Evolutionary conservation across 176 grass and related monocot genomes (phyloP), one percentile per base, ranked within the genome.

Genomic region (Cocos nucifera): DNA sequence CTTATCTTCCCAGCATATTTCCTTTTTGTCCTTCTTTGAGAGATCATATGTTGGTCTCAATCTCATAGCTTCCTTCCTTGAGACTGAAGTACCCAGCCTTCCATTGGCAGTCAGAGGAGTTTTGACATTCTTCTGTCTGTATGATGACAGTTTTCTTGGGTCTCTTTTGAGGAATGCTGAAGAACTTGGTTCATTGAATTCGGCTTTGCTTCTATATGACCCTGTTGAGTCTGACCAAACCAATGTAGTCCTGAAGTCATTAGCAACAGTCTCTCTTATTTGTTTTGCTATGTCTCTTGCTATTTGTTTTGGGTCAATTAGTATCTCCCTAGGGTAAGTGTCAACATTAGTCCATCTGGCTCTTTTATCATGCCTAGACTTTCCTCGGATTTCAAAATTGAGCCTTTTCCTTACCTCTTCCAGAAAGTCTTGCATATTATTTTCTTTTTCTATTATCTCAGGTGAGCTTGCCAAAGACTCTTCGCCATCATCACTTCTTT

Each of bases 351-450:
- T 12, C 82, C 82, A 79, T 66, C 64, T 32, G 23, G 74, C 51
- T 2, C 49, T 69, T 64, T 51, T 82, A 28, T 80, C 73, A 28
- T 67, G 30, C 48, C 75, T 25, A 27, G 61, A 4, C 27, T 66
- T 82, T 22, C 94, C 88, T 69, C 86, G 82, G 8, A 93, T 89
- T 76, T 98, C 94, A 22, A 77, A 53, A 57, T 86, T 89, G 9
- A 98, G 88, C 73, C 78, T 70, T 58, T 81, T 92, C 58, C 81
- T 98, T 50, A 98, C 94, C 74, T 98, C 87, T 80, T 98, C 85
- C 0, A 98, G 88, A 71, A 98, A 98, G 61, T 81, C 71, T 51
- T 83, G 69, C 82, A 98, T 93, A 67, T 89, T 93, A 65, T 83
- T 83, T 77, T 89, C 76, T 64, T 79, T 80, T 74, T 88, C 84